A percentile compares a stretch with the other conserved stretches of the same genome.
phyloP scores from a whole-genome alignment of 345 rosid species.

The Trapa incisa region DNA sequence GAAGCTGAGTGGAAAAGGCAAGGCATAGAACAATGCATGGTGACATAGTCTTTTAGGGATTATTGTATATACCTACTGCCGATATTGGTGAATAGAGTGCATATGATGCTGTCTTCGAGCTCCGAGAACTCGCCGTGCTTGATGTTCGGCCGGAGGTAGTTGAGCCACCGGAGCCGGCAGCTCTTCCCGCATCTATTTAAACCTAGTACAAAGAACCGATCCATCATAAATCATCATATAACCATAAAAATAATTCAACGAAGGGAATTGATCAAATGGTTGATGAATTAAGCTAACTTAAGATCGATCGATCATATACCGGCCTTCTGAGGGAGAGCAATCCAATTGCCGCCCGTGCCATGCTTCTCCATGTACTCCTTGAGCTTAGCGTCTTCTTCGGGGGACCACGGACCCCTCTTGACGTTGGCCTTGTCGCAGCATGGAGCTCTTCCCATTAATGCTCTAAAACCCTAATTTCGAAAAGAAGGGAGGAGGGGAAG shows the following conservation, averaged over 20 bases:
- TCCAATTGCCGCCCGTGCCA: conserved; percentile 80
- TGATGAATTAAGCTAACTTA: too few relatives aligned
- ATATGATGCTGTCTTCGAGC: conserved; percentile 63
- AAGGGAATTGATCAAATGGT: too few relatives aligned
- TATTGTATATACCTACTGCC: conserved; percentile 62
- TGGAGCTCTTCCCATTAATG: conserved; percentile 76
- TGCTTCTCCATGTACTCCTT: conserved; percentile 47
- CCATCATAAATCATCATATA: conserved; percentile 1
- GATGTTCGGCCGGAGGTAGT: conserved; percentile 80
- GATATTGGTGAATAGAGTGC: conserved; percentile 52
- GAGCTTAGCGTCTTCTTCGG: conserved; percentile 86
- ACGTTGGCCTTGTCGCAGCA: conserved; percentile 88
- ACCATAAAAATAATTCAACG: background rate
- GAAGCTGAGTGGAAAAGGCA: background rate
- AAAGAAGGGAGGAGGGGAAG: background rate
- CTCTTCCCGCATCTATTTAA: conserved; percentile 85
- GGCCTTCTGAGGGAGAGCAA: conserved; percentile 72
- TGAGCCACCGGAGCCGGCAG: conserved; percentile 85
- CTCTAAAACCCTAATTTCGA: background rate
- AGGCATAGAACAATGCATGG: too few relatives aligned
- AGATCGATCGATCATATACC: conserved; percentile 18
- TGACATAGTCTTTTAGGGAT: too few relatives aligned
- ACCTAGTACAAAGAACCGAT: conserved; percentile 24
- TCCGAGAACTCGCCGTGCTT: conserved; percentile 86
- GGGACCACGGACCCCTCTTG: conserved; percentile 95